Evolutionary conservation across 2,329 filamentous ascomycete species (phyloP).

Genomic region (Aspergillus fructus): DNA sequence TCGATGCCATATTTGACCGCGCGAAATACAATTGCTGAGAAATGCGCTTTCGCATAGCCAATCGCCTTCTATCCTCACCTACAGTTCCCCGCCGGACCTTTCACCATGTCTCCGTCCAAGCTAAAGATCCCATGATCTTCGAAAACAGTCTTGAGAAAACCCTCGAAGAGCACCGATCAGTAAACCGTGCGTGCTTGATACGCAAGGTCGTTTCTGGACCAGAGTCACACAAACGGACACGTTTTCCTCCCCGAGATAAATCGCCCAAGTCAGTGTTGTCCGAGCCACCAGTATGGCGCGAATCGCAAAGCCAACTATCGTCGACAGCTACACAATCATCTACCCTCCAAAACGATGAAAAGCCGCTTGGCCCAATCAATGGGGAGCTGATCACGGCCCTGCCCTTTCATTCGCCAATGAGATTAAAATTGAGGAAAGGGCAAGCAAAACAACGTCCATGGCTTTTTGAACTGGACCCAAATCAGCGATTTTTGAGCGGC

Average conservation of each 20-base stretch:
- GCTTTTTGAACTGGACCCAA: conserved; percentile 27
- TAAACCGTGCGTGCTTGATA: conserved; percentile 37
- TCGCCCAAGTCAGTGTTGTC: not conserved
- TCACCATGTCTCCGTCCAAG: conserved; percentile 9
- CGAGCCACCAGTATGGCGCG: conserved; percentile 7
- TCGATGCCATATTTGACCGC: not conserved
- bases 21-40: conserved; percentile 20
- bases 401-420: not conserved
- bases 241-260: conserved; percentile 15
- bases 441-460: conserved; percentile 31
- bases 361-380: not conserved
- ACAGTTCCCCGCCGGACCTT: conserved; percentile 7
- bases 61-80: conserved; percentile 8
- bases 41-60: conserved; percentile 25
- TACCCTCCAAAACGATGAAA: not conserved
- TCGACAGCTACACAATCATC: not conserved
- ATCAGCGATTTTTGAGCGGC: conserved; percentile 18
- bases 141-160: conserved; percentile 38
- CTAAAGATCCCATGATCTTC: conserved; percentile 27
- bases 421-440: conserved; percentile 1
- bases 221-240: conserved; percentile 5
- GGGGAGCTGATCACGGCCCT: too few species aligned
- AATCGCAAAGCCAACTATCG: not conserved
- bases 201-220: conserved; percentile 28
- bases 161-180: conserved; percentile 41